phyloP scores from a whole-genome alignment of 2,329 filamentous ascomycete genomes.

The Colletotrichum kahawae region DNA sequence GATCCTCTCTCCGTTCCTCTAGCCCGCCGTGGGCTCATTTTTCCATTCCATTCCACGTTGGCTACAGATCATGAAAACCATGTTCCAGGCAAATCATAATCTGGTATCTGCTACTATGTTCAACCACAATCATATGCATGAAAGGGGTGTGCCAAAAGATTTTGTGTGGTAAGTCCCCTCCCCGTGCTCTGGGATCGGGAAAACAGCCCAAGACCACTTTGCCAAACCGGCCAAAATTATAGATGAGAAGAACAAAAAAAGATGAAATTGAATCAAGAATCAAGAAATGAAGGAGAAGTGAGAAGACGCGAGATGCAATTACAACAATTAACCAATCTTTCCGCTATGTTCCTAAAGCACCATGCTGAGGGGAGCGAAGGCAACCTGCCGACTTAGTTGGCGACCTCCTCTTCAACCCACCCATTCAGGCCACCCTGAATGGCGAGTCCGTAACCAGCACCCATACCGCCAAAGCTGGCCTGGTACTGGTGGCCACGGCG shows the following conservation, averaged over 20 bases:
- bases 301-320: constrained; percentile 36
- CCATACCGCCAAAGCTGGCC: constrained; percentile 65
- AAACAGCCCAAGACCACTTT: constrained; percentile 15
- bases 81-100: constrained; percentile 18
- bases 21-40: neutral
- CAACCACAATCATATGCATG: constrained; percentile 20
- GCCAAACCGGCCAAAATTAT: constrained; percentile 22
- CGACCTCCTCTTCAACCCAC: constrained; percentile 72
- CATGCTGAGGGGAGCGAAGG: neutral
- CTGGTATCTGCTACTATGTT: constrained; percentile 21
- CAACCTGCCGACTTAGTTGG: constrained; percentile 48
- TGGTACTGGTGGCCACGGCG: constrained; percentile 72
- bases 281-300: constrained; percentile 20
- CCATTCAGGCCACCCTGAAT: constrained; percentile 70
- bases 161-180: constrained; percentile 11
- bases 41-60: constrained; percentile 17
- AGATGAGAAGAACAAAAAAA: constrained; percentile 18
- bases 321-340: constrained; percentile 47
- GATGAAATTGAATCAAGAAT: constrained; percentile 22
- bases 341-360: constrained; percentile 23
- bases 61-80: constrained; percentile 11
- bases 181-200: constrained; percentile 14
- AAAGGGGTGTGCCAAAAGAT: constrained; percentile 16
- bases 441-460: constrained; percentile 63
- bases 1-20: neutral